A percentile compares a stretch with the other conserved stretches of the same genome.
These are phyloP conservation scores for Pisolithus orientalis DNA, from an alignment of 768 basidiomycete genomes.

Conservation along the genomic window DNA sequence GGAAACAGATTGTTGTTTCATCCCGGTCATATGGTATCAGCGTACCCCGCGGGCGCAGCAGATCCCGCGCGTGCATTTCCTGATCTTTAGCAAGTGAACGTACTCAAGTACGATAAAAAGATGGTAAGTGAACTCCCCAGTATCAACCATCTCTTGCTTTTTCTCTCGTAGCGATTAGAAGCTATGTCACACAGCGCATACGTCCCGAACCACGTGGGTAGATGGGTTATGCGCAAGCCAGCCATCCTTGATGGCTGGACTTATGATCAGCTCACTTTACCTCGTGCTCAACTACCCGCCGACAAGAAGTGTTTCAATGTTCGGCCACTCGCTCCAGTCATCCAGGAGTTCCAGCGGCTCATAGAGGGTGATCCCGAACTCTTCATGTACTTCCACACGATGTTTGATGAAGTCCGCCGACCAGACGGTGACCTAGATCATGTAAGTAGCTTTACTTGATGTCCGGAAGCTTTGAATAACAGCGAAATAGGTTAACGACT, in stretches of 20 bases:
- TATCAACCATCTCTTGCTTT: no score
- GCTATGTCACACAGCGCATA: not conserved
- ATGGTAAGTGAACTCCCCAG: no score
- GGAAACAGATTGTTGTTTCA: no score
- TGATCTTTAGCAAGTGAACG: no score
- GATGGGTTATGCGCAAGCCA: not conserved
- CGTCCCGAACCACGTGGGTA: not conserved
- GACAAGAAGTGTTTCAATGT: not conserved
- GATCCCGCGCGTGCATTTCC: no score
- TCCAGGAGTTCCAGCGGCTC: constrained; percentile 20
- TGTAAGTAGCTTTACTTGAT: not conserved
- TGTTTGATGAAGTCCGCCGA: constrained; percentile 21
- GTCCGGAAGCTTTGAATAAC: not conserved
- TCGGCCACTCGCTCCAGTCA: constrained; percentile 1
- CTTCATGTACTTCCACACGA: constrained; percentile 29
- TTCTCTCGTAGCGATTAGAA: not conserved
- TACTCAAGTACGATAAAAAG: no score
- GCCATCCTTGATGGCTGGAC: not conserved
- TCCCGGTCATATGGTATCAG: no score
- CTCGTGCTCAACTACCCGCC: not conserved
- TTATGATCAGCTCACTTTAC: not conserved
- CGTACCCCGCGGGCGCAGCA: no score
- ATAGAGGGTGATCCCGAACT: constrained; percentile 22
- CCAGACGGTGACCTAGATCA: not conserved
- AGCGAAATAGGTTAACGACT: not conserved